Conservation (phyloP, 805 yeast species). For the Schwanniomyces yamadae region DNA sequence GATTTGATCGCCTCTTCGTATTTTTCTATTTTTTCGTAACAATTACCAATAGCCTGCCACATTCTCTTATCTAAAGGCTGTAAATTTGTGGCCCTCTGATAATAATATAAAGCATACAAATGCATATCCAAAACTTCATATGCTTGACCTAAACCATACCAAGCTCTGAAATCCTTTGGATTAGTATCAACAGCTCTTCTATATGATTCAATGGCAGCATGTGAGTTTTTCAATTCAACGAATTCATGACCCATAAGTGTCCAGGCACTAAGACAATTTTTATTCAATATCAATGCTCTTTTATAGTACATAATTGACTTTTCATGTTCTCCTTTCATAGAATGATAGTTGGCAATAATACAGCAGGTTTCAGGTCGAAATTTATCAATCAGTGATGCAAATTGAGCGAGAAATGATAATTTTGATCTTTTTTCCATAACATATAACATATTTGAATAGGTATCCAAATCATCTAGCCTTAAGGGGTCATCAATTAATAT, state of each 20-base stretch:
- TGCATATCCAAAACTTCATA: conserved; percentile 97
- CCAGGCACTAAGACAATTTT: conserved; percentile 88
- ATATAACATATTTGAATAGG: conserved; percentile 90
- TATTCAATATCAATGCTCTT: conserved; percentile 79
- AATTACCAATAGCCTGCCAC: conserved; percentile 94
- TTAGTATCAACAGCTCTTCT: conserved; percentile 90
- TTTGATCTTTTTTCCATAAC: conserved; percentile 90
- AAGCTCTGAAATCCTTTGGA: conserved; percentile 87
- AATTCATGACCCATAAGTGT: conserved; percentile 98
- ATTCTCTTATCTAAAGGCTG: conserved; percentile 88
- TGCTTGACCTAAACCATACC: conserved; percentile 99
- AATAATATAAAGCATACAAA: conserved; percentile 85
- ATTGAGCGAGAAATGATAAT: conserved; percentile 82
- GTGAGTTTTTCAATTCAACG: conserved; percentile 92
- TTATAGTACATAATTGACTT: conserved; percentile 91
- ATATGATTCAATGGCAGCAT: conserved; percentile 96
- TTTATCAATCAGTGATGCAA: conserved; percentile 76
- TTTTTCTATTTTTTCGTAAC: conserved; percentile 78
- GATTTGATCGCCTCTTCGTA: conserved; percentile 73
- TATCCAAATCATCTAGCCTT: conserved; percentile 86
- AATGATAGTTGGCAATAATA: conserved; percentile 88
- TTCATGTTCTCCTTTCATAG: conserved; percentile 89
- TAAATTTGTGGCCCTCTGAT: conserved; percentile 84
- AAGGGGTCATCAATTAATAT: conserved; percentile 75
- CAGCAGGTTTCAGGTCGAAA: conserved; percentile 95